These are phyloP conservation scores for Alternaria gaisen DNA, from an alignment of 2,329 filamentous ascomycete species.

Conservation along the genomic window DNA sequence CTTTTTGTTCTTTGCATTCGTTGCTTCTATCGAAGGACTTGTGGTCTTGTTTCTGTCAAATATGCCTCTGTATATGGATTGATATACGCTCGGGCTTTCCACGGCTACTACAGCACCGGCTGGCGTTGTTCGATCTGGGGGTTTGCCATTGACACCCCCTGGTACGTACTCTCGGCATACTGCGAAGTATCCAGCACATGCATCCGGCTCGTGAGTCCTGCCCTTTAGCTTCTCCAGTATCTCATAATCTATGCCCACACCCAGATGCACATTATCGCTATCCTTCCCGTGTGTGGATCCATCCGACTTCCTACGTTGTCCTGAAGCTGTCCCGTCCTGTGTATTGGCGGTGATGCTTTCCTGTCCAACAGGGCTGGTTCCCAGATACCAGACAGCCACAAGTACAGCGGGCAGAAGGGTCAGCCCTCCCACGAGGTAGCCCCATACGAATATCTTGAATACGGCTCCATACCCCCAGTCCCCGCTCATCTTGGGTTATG, in stretches of 20 bases:
- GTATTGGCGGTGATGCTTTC: conserved; percentile 11
- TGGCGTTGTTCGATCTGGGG: conserved; percentile 84
- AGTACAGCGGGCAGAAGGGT: conserved; percentile 31
- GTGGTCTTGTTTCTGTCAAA: conserved; percentile 79
- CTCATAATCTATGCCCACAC: conserved; percentile 32
- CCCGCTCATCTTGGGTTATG: conserved; percentile 36
- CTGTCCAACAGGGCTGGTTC: conserved; percentile 24
- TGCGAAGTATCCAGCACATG: conserved; percentile 92
- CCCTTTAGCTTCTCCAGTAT: conserved; percentile 37
- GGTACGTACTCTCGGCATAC: conserved; percentile 92
- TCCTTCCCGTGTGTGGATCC: conserved; percentile 19
- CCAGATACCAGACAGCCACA: conserved; percentile 31
- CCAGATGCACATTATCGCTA: conserved; percentile 25
- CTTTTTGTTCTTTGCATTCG: conserved; percentile 63
- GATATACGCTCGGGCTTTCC: conserved; percentile 93
- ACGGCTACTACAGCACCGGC: conserved; percentile 79
- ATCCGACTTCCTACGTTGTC: conserved; percentile 22
- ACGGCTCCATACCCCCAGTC: conserved; percentile 36
- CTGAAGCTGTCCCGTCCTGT: neutral
- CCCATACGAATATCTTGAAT: conserved; percentile 39
- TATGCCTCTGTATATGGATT: conserved; percentile 96
- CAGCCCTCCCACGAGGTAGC: conserved; percentile 36
- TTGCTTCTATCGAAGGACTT: conserved; percentile 62
- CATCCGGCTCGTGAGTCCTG: conserved; percentile 71
- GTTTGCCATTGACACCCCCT: conserved; percentile 90